phyloP scores from a whole-genome alignment of 164 flowering plant genomes.

The Vitis amurensis region DNA sequence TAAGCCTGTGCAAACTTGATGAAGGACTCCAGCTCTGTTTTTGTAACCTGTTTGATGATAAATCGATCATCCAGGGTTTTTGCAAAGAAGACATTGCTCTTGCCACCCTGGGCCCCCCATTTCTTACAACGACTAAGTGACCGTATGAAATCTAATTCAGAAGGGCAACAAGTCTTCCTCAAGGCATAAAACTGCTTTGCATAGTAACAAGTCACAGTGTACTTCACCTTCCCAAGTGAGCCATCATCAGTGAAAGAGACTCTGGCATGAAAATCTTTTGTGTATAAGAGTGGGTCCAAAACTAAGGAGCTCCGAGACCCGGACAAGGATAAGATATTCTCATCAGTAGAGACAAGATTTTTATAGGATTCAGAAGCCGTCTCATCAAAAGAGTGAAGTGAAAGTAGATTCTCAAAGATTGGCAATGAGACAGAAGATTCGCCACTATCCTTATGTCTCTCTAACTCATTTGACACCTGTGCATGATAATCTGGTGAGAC shows the following conservation, averaged over 20 bases:
- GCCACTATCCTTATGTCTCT: constrained; percentile 41
- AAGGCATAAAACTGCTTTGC: constrained; percentile 79
- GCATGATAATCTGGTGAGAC: constrained; percentile 52
- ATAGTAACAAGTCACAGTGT: constrained; percentile 75
- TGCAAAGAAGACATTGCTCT: constrained; percentile 91
- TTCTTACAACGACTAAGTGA: constrained; percentile 88
- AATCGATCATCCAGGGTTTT: constrained; percentile 87
- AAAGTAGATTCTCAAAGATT: constrained; percentile 39
- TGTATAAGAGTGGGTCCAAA: constrained; percentile 46
- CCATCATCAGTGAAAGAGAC: constrained; percentile 63
- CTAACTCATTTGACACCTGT: constrained; percentile 57
- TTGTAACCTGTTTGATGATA: constrained; percentile 84
- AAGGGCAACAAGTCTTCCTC: constrained; percentile 74
- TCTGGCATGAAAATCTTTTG: constrained; percentile 62
- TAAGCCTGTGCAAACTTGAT: constrained; percentile 77
- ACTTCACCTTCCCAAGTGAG: constrained; percentile 72
- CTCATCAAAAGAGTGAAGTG: constrained; percentile 47
- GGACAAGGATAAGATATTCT: constrained; percentile 43
- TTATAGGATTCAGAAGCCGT: constrained; percentile 39
- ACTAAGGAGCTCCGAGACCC: constrained; percentile 46
- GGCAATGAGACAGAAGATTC: constrained; percentile 47
- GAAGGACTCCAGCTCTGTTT: constrained; percentile 88
- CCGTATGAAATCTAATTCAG: constrained; percentile 70
- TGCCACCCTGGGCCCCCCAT: constrained; percentile 97
- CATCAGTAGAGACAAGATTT: constrained; percentile 59